A percentile compares a stretch with the other conserved stretches of the same genome.
Evolutionary conservation across 805 yeast genomes (phyloP).

Genomic region (Wickerhamiella slavikovae): DNA sequence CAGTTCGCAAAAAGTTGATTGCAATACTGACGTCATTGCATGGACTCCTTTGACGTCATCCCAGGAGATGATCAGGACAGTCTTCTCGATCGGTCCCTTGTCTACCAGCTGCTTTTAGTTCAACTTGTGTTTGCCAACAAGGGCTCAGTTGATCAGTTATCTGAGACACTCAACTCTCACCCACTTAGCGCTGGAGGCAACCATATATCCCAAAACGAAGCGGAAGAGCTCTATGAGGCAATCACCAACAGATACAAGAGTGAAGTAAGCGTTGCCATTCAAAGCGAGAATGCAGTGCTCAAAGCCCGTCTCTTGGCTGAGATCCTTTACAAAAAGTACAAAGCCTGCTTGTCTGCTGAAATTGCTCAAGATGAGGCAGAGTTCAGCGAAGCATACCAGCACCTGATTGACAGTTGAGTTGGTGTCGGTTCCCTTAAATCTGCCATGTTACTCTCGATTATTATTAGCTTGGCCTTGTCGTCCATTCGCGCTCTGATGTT

Average conservation of each 20-base stretch:
- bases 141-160: conserved; percentile 11
- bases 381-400: neutral
- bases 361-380: conserved; percentile 2
- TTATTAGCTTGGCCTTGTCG: too few species aligned
- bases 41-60: too few species aligned
- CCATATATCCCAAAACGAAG: conserved; percentile 5
- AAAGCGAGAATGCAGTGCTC: neutral
- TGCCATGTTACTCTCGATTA: too few species aligned
- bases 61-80: neutral
- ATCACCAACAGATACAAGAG: conserved; percentile 9
- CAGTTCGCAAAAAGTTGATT: too few species aligned
- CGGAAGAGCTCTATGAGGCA: conserved; percentile 9
- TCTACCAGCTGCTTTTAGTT: conserved; percentile 15
- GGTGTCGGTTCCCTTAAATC: too few species aligned
- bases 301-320: conserved; percentile 1
- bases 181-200: conserved; percentile 11
- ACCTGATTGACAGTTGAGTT: too few species aligned
- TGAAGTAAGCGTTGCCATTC: neutral
- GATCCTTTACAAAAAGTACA: conserved; percentile 1
- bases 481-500: too few species aligned
- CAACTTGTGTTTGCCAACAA: conserved; percentile 18
- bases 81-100: conserved; percentile 6
- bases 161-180: conserved; percentile 12
- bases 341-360: neutral
- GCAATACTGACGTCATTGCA: too few species aligned